Evolutionary conservation across 768 basidiomycete genomes (phyloP).

Genomic region (Mycena pura): DNA sequence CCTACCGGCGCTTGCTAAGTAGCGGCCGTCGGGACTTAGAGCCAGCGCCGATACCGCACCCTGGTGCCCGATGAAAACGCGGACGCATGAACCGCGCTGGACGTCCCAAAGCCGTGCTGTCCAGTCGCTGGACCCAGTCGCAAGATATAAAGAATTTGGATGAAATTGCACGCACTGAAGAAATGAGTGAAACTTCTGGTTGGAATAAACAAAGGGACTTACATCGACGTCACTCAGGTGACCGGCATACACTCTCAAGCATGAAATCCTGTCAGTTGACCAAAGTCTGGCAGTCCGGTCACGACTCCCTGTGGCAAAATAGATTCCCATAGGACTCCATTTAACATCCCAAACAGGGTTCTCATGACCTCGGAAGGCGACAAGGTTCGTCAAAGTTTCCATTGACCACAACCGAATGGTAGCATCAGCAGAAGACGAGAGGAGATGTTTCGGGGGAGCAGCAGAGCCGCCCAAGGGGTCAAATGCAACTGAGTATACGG

Average conservation of each 20-base stretch:
- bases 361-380: constrained; percentile 94
- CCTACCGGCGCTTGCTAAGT: constrained; percentile 87
- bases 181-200: constrained; percentile 5
- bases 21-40: constrained; percentile 92
- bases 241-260: constrained; percentile 91
- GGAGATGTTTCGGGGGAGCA: constrained; percentile 81
- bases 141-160: constrained; percentile 96
- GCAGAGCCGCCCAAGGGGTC: constrained; percentile 91
- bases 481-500: constrained; percentile 93
- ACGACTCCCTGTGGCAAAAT: constrained; percentile 94
- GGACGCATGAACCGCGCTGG: constrained; percentile 91
- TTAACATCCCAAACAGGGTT: constrained; percentile 99
- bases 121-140: constrained; percentile 96
- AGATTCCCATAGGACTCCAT: constrained; percentile 98
- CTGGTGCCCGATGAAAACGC: constrained; percentile 96
- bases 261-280: constrained; percentile 90
- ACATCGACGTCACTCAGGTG: constrained; percentile 98
- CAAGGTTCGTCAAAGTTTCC: constrained; percentile 92
- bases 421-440: constrained; percentile 92
- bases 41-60: constrained; percentile 86
- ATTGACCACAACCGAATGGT: constrained; percentile 94
- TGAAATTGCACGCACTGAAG: constrained; percentile 92
- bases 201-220: constrained; percentile 41
- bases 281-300: constrained; percentile 95
- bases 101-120: constrained; percentile 98